Base-by-base conservation (phyloP, 83 land plant genomes). In the Picea engelmannii region DNA sequence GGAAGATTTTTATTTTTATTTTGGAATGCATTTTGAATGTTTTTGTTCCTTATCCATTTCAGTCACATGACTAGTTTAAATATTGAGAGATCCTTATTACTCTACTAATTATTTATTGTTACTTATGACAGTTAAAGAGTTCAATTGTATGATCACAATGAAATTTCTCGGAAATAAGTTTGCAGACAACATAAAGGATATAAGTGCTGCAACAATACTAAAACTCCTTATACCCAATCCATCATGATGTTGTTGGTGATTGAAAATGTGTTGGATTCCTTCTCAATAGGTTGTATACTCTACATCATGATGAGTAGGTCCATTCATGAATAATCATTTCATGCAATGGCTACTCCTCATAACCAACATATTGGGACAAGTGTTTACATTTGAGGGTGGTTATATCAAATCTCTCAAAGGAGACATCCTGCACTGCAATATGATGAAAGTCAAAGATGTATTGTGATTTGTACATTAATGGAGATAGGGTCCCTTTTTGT, bases 81-180 rank as follows among this genome's bases (percentile, higher is more conserved):
- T 38, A 2, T 18, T 18, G 18, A 21, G 49, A 42, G 35, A 2
- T 38, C 12, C 3, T 40, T 44, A 20, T 24, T 3, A 31, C 10
- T 71, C 12, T 42, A 40, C 76, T 71, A 44, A 71, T 71, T 20
- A 47, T 42, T 42, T 71, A 44, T 42, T n/a, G 21, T 44, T 20
- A n/a, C 10, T n/a, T 44, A 5, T 42, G 76, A 20, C 76, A 71
- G 76, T 71, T 71, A 71, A 71, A 44, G 76, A 71, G 47, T 71
- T 71, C 40, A 20, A 71, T 44, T n/a, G 58, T 8, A 71, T 71
- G 76, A 71, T 44, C 76, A 71, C 55, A 40, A 55, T 71, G 13
- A 71, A 71, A 18, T 23, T 71, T 42, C 47, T 71, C 20, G 17
- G 58, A 42, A 71, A 71, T 20, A 44, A 42, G 7, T 70, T 21